Percentiles rank a stretch among this genome's conserved stretches.
These are phyloP conservation scores for Cicer judaicum DNA, from an alignment of 306 rosid genomes.

Conservation along the genomic window DNA sequence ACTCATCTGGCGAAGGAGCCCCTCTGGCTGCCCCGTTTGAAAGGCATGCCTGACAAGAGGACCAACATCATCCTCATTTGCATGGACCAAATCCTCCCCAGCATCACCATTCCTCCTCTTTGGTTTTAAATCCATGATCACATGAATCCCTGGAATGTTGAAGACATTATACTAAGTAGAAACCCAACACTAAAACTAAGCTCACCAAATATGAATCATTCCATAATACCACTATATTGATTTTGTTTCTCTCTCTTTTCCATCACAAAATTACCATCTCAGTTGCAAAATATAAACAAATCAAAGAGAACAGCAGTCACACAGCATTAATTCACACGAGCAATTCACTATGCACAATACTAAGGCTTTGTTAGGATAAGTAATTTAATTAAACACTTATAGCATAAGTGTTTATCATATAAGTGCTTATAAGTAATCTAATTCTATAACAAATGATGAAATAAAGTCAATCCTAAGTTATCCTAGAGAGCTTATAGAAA, in stretches of 20 bases:
- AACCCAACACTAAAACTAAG: constrained; percentile 9
- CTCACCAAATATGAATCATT: not conserved
- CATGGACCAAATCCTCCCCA: constrained; percentile 76
- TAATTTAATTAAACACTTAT: too few species aligned
- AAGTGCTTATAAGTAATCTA: too few species aligned
- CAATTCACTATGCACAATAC: not conserved
- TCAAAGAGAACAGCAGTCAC: constrained; percentile 4
- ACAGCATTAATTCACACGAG: not conserved
- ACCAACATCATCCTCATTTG: constrained; percentile 82
- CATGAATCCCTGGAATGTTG: constrained; percentile 42
- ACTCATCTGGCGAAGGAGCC: constrained; percentile 78
- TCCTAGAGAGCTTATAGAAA: too few species aligned
- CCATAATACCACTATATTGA: not conserved
- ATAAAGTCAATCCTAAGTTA: too few species aligned
- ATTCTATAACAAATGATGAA: too few species aligned
- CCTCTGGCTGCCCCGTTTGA: constrained; percentile 78
- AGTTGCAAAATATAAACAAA: constrained; percentile 27
- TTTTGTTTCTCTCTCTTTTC: too few species aligned
- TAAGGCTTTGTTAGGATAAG: too few species aligned
- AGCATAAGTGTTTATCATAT: too few species aligned
- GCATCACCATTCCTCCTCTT: constrained; percentile 80
- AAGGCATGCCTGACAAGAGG: constrained; percentile 95
- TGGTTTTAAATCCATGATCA: constrained; percentile 62
- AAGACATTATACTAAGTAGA: constrained; percentile 19
- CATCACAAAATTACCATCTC: not conserved